phyloP scores from a whole-genome alignment of 805 yeast species.

The Zygosaccharomyces siamensis region DNA sequence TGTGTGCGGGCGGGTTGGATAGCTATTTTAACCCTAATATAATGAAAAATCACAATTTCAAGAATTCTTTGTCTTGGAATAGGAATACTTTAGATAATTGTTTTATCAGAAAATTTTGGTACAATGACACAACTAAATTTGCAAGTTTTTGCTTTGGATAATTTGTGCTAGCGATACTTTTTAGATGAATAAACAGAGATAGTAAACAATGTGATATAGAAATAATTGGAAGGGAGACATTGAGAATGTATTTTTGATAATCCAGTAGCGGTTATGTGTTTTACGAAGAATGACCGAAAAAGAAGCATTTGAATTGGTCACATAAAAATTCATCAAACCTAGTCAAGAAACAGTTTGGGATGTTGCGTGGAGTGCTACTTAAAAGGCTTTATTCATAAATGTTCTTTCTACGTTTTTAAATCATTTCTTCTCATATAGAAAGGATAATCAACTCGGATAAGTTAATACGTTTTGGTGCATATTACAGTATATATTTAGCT shows the following conservation, averaged over 20 bases:
- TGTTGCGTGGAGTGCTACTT: conserved; percentile 24
- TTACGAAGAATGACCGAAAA: conserved; percentile 4
- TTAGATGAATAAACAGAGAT: conserved; percentile 54
- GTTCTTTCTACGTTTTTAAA: too few relatives aligned
- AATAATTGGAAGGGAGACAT: conserved; percentile 29
- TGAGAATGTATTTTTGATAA: conserved; percentile 8
- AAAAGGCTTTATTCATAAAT: too few relatives aligned
- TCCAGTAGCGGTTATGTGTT: conserved; percentile 3
- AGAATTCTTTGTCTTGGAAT: conserved; percentile 58
- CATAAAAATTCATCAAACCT: neutral
- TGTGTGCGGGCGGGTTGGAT: too few relatives aligned
- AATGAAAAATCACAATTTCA: conserved; percentile 10
- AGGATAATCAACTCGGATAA: conserved; percentile 1
- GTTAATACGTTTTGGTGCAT: too few relatives aligned
- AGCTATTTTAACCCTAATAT: neutral
- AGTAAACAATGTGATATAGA: conserved; percentile 49
- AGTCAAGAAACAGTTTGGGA: conserved; percentile 10
- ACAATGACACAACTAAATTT: conserved; percentile 50
- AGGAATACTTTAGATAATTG: conserved; percentile 67
- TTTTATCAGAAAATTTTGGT: conserved; percentile 62
- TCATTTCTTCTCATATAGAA: too few relatives aligned
- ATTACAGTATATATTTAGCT: too few relatives aligned
- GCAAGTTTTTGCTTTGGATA: conserved; percentile 76
- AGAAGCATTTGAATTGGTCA: conserved; percentile 9
- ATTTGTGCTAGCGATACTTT: conserved; percentile 50